Percentiles rank a stretch among this genome's conserved stretches.
These are phyloP conservation scores for Pseudocercospora pini-densiflorae DNA, from an alignment of 2,329 filamentous ascomycete genomes.

Conservation along the genomic window DNA sequence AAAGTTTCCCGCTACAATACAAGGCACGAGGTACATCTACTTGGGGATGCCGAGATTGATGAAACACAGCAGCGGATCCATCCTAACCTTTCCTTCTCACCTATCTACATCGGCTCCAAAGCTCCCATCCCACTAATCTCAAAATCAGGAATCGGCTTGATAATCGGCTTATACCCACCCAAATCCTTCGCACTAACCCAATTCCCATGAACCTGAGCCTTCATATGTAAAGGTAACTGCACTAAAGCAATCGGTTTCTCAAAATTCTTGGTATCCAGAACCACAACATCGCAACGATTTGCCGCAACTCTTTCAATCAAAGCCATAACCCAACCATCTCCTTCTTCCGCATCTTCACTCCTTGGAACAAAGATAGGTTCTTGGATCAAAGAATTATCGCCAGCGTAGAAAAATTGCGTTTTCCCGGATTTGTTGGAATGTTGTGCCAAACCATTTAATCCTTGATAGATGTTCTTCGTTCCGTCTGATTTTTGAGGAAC, in stretches of 20 bases:
- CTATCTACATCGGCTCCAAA: slow-evolving; percentile 18
- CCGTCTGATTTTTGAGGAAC: slow-evolving; percentile 41
- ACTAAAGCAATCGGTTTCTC: slow-evolving; percentile 46
- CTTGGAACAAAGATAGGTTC: slow-evolving; percentile 60
- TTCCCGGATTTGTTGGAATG: slow-evolving; percentile 32
- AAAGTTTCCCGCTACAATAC: not conserved
- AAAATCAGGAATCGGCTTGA: slow-evolving; percentile 17
- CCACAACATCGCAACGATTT: slow-evolving; percentile 40
- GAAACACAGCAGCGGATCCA: not conserved
- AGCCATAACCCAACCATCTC: slow-evolving; percentile 57
- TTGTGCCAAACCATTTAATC: slow-evolving; percentile 27
- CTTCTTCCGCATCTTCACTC: slow-evolving; percentile 48
- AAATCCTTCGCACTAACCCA: slow-evolving; percentile 24
- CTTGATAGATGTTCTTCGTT: slow-evolving; percentile 39
- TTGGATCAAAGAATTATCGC: slow-evolving; percentile 52
- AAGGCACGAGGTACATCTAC: not conserved
- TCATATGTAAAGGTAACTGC: slow-evolving; percentile 44
- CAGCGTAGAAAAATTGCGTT: slow-evolving; percentile 43
- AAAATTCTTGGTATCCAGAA: slow-evolving; percentile 49
- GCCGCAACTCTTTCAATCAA: slow-evolving; percentile 42
- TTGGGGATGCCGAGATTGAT: not conserved
- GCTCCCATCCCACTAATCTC: slow-evolving; percentile 18
- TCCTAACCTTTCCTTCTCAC: not conserved
- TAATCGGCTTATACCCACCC: slow-evolving; percentile 21
- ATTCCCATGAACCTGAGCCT: slow-evolving; percentile 26